phyloP scores from a whole-genome alignment of 352 stramenopile genomes.

The Phytophthora chlamydospora region DNA sequence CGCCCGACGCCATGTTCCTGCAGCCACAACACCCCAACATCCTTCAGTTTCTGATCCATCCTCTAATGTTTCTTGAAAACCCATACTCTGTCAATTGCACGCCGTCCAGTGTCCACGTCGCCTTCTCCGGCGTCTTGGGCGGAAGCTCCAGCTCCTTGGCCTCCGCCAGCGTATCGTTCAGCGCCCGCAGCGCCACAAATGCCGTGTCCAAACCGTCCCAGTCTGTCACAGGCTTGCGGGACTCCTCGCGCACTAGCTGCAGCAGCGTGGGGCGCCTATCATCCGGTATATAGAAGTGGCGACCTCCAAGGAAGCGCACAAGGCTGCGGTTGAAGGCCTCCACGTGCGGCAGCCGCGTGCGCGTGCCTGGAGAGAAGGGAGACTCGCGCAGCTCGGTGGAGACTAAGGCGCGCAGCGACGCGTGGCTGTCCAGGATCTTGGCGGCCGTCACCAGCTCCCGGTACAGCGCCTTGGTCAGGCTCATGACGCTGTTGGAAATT shows the following conservation, averaged over 20 bases:
- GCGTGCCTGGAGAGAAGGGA: constrained; percentile 32
- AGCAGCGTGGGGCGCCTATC: constrained; percentile 33
- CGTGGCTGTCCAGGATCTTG: constrained; percentile 62
- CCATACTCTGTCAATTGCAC: constrained; percentile 56
- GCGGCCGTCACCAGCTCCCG: constrained; percentile 66
- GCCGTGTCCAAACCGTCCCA: constrained; percentile 57
- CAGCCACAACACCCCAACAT: constrained; percentile 11
- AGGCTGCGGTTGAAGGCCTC: constrained; percentile 69
- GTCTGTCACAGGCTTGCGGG: constrained; percentile 28
- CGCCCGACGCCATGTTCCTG: constrained; percentile 49
- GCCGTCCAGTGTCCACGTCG: constrained; percentile 25
- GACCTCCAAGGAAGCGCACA: constrained; percentile 53
- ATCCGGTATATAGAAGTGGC: constrained; percentile 76
- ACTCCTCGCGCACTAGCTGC: constrained; percentile 58
- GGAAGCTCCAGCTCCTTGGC: constrained; percentile 45
- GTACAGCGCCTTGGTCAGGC: constrained; percentile 63
- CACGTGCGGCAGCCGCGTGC: constrained; percentile 51
- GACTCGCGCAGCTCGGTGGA: constrained; percentile 66
- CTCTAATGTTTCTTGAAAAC: not conserved
- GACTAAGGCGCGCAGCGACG: constrained; percentile 63
- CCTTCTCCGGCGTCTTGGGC: not conserved
- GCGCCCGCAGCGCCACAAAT: constrained; percentile 60
- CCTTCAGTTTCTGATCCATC: not conserved
- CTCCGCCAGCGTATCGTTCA: constrained; percentile 67
- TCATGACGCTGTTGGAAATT: constrained; percentile 34